Percentiles rank a stretch among this genome's conserved stretches.
Conservation (phyloP, 179 eudicot genomes). For the Beta lomatogona region DNA sequence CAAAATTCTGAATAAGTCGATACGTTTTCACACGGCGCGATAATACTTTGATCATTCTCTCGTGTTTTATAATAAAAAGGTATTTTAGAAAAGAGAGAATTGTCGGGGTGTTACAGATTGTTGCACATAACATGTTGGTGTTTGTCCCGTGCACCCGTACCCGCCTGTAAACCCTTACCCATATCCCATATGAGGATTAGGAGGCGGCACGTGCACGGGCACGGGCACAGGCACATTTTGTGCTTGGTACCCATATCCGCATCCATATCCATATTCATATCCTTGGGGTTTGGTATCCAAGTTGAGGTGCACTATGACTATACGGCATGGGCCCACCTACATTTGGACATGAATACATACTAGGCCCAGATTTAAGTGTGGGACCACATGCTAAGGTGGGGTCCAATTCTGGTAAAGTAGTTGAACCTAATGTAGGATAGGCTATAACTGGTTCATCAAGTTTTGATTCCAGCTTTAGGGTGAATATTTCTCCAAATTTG, state of each 20-base stretch:
- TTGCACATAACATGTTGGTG: slow-evolving; percentile 1
- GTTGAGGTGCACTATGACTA: slow-evolving; percentile 12
- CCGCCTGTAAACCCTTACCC: slow-evolving; percentile 25
- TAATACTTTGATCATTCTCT: too few species aligned
- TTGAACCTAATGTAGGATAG: not conserved
- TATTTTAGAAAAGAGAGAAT: too few species aligned
- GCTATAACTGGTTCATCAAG: slow-evolving; percentile 32
- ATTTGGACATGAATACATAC: not conserved
- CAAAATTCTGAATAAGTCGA: too few species aligned
- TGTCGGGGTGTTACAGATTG: too few species aligned
- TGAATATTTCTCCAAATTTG: slow-evolving; percentile 33
- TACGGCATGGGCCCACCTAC: slow-evolving; percentile 12
- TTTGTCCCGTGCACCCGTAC: slow-evolving; percentile 23
- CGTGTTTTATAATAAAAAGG: too few species aligned
- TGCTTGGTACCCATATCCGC: slow-evolving; percentile 5
- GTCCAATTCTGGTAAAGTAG: not conserved
- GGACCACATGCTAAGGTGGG: not conserved
- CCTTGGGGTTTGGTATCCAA: slow-evolving; percentile 13
- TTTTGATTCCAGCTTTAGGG: slow-evolving; percentile 18
- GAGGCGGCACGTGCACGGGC: not conserved
- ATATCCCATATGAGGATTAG: slow-evolving; percentile 21
- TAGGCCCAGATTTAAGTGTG: not conserved
- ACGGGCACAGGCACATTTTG: not conserved
- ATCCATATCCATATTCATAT: slow-evolving; percentile 14
- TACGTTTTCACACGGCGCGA: too few species aligned